Percentiles rank a stretch among this genome's conserved stretches.
These are phyloP conservation scores for Xylaria scruposa DNA, from an alignment of 495 filamentous ascomycete species.

Conservation along the genomic window DNA sequence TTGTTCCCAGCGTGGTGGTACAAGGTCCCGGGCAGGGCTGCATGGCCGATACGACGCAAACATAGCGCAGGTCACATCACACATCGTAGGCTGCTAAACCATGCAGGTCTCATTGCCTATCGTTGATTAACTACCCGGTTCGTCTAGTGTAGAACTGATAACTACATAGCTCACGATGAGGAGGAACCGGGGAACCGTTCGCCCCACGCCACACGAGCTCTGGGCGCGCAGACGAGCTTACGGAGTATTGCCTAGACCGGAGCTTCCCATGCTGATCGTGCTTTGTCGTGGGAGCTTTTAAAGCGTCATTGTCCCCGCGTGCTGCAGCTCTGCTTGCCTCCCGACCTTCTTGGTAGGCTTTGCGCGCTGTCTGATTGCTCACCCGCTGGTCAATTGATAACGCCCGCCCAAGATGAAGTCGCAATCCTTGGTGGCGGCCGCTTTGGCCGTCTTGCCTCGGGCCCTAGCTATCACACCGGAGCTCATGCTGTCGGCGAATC, in stretches of 20 bases:
- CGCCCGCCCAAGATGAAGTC: slow-evolving; percentile 36
- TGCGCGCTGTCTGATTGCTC: slow-evolving; percentile 14
- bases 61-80: slow-evolving; percentile 18
- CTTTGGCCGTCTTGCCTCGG: slow-evolving; percentile 37
- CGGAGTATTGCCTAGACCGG: slow-evolving; percentile 21
- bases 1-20: slow-evolving; percentile 19
- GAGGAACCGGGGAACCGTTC: neutral
- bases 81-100: slow-evolving; percentile 13
- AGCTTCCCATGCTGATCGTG: slow-evolving; percentile 17
- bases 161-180: neutral
- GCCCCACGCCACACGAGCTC: slow-evolving; percentile 9
- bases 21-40: slow-evolving; percentile 15
- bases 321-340: neutral
- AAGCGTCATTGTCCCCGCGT: slow-evolving; percentile 20
- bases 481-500: slow-evolving; percentile 41
- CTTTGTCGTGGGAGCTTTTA: slow-evolving; percentile 21
- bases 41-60: slow-evolving; percentile 23
- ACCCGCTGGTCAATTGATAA: slow-evolving; percentile 18
- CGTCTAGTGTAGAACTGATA: neutral
- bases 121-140: neutral
- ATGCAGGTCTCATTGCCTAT: neutral
- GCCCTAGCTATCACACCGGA: slow-evolving; percentile 41
- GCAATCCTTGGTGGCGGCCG: slow-evolving; percentile 35
- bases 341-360: slow-evolving; percentile 19
- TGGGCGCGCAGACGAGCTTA: slow-evolving; percentile 7